Evolutionary conservation across 768 basidiomycete genomes (phyloP).

Genomic region (Suillus lakei): DNA sequence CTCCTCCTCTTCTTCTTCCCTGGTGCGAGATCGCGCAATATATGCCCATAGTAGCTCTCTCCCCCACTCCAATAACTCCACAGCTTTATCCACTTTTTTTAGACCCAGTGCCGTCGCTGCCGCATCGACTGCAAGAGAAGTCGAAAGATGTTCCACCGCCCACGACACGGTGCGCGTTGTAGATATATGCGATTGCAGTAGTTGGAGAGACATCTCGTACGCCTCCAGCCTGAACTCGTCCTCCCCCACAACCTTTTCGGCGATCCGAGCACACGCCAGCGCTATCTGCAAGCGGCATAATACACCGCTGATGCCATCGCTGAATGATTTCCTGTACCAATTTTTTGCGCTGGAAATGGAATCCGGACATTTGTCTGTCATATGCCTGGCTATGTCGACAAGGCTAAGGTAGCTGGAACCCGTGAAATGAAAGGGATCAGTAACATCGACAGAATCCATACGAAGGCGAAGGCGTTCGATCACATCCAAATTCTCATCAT

Average conservation of each 20-base stretch:
- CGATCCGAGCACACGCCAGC: neutral
- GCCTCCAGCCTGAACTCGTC: slow-evolving; percentile 5
- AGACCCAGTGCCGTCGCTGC: neutral
- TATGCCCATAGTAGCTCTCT: slow-evolving; percentile 5
- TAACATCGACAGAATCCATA: neutral
- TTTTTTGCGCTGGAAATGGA: neutral
- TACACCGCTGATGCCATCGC: neutral
- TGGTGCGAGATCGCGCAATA: neutral
- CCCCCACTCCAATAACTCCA: slow-evolving; percentile 7
- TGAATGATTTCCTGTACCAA: neutral
- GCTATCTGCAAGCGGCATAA: slow-evolving; percentile 1
- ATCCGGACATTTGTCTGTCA: neutral
- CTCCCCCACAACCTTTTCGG: neutral
- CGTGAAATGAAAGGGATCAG: neutral
- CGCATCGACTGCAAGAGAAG: slow-evolving; percentile 4
- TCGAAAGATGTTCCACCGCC: slow-evolving; percentile 3
- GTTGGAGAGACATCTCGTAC: slow-evolving; percentile 4
- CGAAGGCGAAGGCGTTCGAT: neutral
- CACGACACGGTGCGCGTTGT: neutral
- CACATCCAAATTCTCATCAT: neutral
- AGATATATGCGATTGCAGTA: slow-evolving; percentile 8
- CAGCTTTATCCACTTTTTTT: neutral
- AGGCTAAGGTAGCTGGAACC: slow-evolving; percentile 1
- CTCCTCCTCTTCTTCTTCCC: neutral
- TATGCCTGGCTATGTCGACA: neutral